Base-by-base conservation (phyloP, 1,139 yeast species). In the Pneumocystis murina region DNA sequence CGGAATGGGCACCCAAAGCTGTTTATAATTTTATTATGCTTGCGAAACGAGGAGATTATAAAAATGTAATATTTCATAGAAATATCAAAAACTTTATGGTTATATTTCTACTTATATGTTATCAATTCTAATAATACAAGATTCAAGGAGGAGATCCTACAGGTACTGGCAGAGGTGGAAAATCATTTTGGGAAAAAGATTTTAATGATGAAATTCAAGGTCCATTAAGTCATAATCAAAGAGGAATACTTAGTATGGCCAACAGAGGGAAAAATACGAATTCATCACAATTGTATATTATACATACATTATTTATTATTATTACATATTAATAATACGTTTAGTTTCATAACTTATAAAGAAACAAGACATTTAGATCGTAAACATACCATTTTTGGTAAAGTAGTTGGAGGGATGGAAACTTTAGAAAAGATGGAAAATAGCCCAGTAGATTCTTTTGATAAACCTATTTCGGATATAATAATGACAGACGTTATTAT, bases 161-260 rank as follows among this genome's bases (percentile, higher is more conserved):
- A 16, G 82, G 82, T 1, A 75, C 78, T 39, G 82, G 81, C 0
- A 71, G 77, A 2, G 80, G 82, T 3, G 79, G 81, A 20, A 59
- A 70, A 70, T 64, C 72, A 68, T 17, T 69, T 67, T 68, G 71
- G 67, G 65, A 77, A 77, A 20, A 72, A 73, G 63, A 71, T 72
- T 78, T 80, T 66, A 72, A 73, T 24, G 82, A 80, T 66, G 83
- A 80, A 66, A 72, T 75, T 20, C 87, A 87, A 81, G 87, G 89
- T 71, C 74, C 80, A 71, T 82, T 83, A 78, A 85, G 77, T 73
- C 96, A 88, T 79, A 82, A 82, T 76, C 83, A 79, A 71, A 86
- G 95, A 69, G 96, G 96, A 74, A 80, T 85, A 72, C 78, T 89
- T 73, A 84, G 92, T 58, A 84, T 87, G 89, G 94, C 95, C 2